Conservation (phyloP, 345 rosid species). For the Eutrema japonicum region DNA sequence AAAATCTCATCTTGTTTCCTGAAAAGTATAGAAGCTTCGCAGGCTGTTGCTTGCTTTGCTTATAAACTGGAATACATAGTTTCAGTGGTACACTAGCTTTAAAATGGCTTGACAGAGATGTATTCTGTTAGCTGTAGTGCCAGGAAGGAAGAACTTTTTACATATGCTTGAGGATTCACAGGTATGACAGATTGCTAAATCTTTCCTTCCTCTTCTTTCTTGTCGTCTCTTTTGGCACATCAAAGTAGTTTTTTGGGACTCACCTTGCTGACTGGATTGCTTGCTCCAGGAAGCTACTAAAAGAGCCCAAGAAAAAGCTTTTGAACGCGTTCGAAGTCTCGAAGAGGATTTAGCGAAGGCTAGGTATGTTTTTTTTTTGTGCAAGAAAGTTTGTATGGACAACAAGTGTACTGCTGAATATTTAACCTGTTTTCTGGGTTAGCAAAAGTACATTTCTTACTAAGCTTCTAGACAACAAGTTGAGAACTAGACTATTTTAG, state of each 20-base stretch:
- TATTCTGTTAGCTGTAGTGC: constrained; percentile 48
- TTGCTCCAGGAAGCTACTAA: constrained; percentile 73
- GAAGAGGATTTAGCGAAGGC: constrained; percentile 80
- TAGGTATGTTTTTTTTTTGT: constrained; percentile 50
- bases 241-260: constrained; percentile 30
- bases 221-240: constrained; percentile 16
- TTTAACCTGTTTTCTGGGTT: constrained; percentile 4
- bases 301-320: constrained; percentile 75
- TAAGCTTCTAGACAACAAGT: background rate
- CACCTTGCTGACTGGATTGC: constrained; percentile 23
- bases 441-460: too few species aligned
- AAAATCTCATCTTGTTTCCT: constrained; percentile 21
- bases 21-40: constrained; percentile 16
- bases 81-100: constrained; percentile 16
- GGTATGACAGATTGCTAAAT: constrained; percentile 50
- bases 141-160: constrained; percentile 62
- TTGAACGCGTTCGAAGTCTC: constrained; percentile 66
- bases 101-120: constrained; percentile 26
- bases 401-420: background rate
- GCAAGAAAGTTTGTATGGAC: background rate
- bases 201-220: constrained; percentile 6
- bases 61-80: constrained; percentile 20
- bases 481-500: constrained; percentile 1
- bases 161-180: constrained; percentile 85
- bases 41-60: constrained; percentile 28